Evolutionary conservation across 805 yeast genomes (phyloP).

Genomic region (Grigorovia yakushimaensis): DNA sequence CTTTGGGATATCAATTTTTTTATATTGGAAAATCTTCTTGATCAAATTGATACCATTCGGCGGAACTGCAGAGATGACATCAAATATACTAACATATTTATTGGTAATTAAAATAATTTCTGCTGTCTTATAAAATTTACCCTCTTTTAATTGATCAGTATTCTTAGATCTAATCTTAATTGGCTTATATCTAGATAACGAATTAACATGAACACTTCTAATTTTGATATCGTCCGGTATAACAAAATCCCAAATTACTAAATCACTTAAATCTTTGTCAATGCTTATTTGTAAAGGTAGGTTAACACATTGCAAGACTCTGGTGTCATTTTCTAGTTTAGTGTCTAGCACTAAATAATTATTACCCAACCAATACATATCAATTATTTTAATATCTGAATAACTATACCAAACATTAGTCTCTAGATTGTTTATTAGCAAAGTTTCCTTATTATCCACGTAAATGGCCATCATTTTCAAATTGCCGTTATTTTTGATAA

Average conservation of each 20-base stretch:
- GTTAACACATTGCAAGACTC: constrained; percentile 17
- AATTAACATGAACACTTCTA: constrained; percentile 16
- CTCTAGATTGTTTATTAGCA: constrained; percentile 22
- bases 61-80: constrained; percentile 19
- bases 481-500: constrained; percentile 16
- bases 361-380: constrained; percentile 26
- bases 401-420: constrained; percentile 24
- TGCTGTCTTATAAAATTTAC: constrained; percentile 21
- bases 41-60: constrained; percentile 18
- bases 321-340: constrained; percentile 14
- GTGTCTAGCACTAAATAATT: constrained; percentile 23
- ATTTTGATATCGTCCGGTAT: constrained; percentile 10
- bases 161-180: constrained; percentile 15
- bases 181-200: constrained; percentile 14
- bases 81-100: constrained; percentile 15
- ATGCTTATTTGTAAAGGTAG: constrained; percentile 15
- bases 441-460: constrained; percentile 25
- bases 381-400: constrained; percentile 15
- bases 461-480: constrained; percentile 20
- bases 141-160: constrained; percentile 7
- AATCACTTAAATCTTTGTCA: constrained; percentile 8
- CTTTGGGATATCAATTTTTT: constrained; percentile 9
- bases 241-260: constrained; percentile 21
- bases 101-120: constrained; percentile 20
- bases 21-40: constrained; percentile 16